phyloP scores from a whole-genome alignment of 2,329 filamentous ascomycete species.

The Penicillium sp. region DNA sequence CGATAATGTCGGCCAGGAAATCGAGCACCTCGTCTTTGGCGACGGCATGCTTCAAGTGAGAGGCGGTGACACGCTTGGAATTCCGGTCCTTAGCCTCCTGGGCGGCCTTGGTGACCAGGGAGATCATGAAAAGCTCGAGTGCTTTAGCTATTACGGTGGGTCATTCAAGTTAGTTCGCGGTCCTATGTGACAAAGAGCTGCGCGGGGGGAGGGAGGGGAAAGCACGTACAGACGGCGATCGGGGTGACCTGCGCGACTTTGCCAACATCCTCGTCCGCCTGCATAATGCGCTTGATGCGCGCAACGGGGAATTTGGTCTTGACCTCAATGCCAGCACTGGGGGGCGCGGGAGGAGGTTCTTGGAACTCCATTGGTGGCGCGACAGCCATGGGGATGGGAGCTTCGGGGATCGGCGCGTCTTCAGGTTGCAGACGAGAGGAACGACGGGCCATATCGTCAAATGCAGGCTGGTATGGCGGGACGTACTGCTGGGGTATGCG shows the following conservation, averaged over 20 bases:
- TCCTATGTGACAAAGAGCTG: background rate
- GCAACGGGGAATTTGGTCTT: constrained; percentile 97
- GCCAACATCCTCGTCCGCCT: constrained; percentile 96
- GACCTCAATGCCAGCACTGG: constrained; percentile 68
- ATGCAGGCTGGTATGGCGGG: constrained; percentile 32
- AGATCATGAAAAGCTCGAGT: constrained; percentile 96
- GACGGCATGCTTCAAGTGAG: constrained; percentile 90
- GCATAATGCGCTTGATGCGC: constrained; percentile 98
- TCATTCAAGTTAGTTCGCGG: constrained; percentile 22
- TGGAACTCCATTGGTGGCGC: constrained; percentile 26
- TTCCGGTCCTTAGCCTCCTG: constrained; percentile 79
- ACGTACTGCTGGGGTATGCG: constrained; percentile 42
- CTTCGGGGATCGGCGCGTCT: constrained; percentile 30
- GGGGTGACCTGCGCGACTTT: constrained; percentile 98
- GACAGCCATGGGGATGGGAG: constrained; percentile 16
- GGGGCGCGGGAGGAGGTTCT: constrained; percentile 28
- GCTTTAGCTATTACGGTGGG: constrained; percentile 71
- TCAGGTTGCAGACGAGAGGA: constrained; percentile 43
- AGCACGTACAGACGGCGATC: constrained; percentile 75
- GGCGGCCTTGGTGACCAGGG: constrained; percentile 85
- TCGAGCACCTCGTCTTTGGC: constrained; percentile 90
- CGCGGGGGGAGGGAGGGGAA: background rate
- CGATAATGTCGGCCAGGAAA: constrained; percentile 88
- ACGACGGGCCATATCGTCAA: constrained; percentile 48
- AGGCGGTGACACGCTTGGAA: constrained; percentile 85